phyloP scores from a whole-genome alignment of 2,329 filamentous ascomycete species.

The Ascochyta fabae region DNA sequence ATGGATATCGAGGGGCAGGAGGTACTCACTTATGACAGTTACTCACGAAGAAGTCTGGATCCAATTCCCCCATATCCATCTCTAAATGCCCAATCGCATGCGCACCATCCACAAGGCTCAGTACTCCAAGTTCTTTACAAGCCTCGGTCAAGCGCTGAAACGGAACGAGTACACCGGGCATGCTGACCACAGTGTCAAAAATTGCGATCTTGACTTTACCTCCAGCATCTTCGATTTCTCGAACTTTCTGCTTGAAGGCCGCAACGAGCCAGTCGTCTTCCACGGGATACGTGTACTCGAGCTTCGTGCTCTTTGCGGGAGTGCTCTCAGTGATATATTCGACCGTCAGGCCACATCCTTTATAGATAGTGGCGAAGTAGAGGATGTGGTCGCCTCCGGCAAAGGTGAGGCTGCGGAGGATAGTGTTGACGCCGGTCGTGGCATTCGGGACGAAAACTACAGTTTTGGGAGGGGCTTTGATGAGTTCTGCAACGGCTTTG shows the following conservation, averaged over 20 bases:
- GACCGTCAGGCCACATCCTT: slow-evolving; percentile 75
- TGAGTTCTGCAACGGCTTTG: slow-evolving; percentile 61
- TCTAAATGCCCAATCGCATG: slow-evolving; percentile 82
- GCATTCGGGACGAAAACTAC: slow-evolving; percentile 84
- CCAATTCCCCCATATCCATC: slow-evolving; percentile 68
- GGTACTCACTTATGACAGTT: slow-evolving; percentile 64
- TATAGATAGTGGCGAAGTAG: slow-evolving; percentile 80
- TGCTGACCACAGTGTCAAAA: slow-evolving; percentile 81
- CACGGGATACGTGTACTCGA: slow-evolving; percentile 72
- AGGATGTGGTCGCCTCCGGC: slow-evolving; percentile 75
- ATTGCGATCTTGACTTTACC: slow-evolving; percentile 71
- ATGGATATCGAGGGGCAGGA: not conserved
- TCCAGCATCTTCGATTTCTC: slow-evolving; percentile 59
- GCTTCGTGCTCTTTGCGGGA: slow-evolving; percentile 57
- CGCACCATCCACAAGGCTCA: slow-evolving; percentile 82
- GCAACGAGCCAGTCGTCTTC: slow-evolving; percentile 70
- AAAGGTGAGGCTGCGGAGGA: slow-evolving; percentile 78
- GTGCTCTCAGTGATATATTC: slow-evolving; percentile 74
- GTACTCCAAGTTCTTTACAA: slow-evolving; percentile 70
- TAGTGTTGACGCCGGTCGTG: slow-evolving; percentile 77
- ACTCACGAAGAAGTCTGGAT: slow-evolving; percentile 85
- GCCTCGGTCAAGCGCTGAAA: slow-evolving; percentile 70
- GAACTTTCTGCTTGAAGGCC: slow-evolving; percentile 66
- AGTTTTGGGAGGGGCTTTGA: slow-evolving; percentile 70
- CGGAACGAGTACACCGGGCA: slow-evolving; percentile 80